Conservation (phyloP, 306 rosid genomes). For the Sindora glabra region DNA sequence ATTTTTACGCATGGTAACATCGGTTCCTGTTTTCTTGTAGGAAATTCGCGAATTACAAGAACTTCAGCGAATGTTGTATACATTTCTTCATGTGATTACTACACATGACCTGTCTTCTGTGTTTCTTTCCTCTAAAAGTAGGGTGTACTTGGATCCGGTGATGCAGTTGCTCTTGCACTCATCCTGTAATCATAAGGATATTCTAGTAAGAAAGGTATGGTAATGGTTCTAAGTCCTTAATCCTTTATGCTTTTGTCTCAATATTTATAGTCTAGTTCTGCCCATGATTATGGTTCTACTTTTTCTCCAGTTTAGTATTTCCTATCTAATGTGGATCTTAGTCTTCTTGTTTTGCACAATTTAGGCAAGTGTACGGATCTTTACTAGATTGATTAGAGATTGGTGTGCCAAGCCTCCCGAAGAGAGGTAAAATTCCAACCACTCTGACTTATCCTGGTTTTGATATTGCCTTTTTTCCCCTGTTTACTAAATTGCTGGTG, state of each 20-base stretch:
- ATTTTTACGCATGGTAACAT: conserved; percentile 14
- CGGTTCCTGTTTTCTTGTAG: conserved; percentile 24
- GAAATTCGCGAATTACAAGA: conserved; percentile 96
- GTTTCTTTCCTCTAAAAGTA: conserved; percentile 79
- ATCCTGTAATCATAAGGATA: conserved; percentile 84
- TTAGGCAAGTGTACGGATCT: conserved; percentile 90
- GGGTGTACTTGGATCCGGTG: conserved; percentile 57
- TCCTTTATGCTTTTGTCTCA: too few relatives aligned
- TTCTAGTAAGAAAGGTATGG: conserved; percentile 80
- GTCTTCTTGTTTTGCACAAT: too few relatives aligned
- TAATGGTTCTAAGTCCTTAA: conserved; percentile 6
- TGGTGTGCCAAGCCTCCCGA: conserved; percentile 74
- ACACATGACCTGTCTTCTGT: conserved; percentile 72
- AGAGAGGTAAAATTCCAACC: conserved; percentile 51
- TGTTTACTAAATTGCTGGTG: conserved; percentile 11
- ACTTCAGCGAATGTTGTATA: conserved; percentile 73
- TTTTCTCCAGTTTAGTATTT: too few relatives aligned
- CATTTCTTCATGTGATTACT: conserved; percentile 86
- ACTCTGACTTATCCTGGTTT: conserved; percentile 5
- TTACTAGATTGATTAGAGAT: conserved; percentile 74
- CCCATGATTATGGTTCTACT: too few relatives aligned
- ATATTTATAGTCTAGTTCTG: too few relatives aligned
- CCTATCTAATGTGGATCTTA: too few relatives aligned
- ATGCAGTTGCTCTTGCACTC: conserved; percentile 80
- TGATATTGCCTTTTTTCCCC: not conserved